Evolutionary conservation across 2,329 filamentous ascomycete genomes (phyloP).

Genomic region (Sclerotinia glacialis): DNA sequence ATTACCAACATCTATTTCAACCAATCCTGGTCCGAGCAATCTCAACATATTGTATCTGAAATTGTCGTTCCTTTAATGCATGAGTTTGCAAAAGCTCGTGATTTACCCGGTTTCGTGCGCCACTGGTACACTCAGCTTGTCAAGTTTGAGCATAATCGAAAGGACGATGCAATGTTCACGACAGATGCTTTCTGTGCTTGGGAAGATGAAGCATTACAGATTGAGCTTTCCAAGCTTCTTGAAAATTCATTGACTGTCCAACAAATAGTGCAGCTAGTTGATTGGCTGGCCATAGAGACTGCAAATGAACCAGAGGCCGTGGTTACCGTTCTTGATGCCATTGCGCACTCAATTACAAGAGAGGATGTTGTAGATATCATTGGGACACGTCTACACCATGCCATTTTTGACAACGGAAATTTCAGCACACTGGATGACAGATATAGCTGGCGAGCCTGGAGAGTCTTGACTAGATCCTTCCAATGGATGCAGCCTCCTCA

Average conservation of each 20-base stretch:
- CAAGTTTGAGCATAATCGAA: constrained; percentile 33
- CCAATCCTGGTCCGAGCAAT: constrained; percentile 28
- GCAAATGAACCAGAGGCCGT: constrained; percentile 33
- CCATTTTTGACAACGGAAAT: constrained; percentile 35
- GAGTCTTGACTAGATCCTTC: constrained; percentile 32
- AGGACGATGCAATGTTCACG: constrained; percentile 18
- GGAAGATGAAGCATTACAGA: constrained; percentile 37
- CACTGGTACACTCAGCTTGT: constrained; percentile 41
- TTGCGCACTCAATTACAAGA: constrained; percentile 41
- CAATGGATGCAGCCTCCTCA: constrained; percentile 26
- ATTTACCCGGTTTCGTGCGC: constrained; percentile 43
- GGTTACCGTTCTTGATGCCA: constrained; percentile 42
- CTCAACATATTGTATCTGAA: constrained; percentile 37
- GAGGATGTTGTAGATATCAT: constrained; percentile 39
- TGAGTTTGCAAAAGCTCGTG: constrained; percentile 44
- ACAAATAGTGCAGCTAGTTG: constrained; percentile 42
- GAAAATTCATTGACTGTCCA: constrained; percentile 42
- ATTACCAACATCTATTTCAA: constrained; percentile 36
- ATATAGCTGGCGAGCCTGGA: constrained; percentile 37
- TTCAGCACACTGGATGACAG: constrained; percentile 31
- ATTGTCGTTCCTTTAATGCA: constrained; percentile 44
- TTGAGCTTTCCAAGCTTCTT: constrained; percentile 36
- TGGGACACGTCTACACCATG: constrained; percentile 39
- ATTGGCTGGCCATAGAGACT: constrained; percentile 38
- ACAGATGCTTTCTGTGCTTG: constrained; percentile 34